phyloP scores from a whole-genome alignment of 345 rosid species.

The Lumnitzera littorea region DNA sequence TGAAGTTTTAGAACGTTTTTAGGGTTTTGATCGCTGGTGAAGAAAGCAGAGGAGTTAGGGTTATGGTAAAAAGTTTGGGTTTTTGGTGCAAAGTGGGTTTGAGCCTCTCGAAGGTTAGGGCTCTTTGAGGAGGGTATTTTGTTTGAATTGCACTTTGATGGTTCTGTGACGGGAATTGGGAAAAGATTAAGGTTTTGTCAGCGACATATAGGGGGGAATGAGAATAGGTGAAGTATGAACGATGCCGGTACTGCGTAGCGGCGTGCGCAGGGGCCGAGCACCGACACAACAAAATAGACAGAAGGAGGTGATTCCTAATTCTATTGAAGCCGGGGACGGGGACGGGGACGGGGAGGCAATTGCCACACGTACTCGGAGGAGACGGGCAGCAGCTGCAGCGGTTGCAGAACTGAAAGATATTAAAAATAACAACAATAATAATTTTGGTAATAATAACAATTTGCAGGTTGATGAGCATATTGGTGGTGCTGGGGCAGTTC shows the following conservation, averaged over 20 bases:
- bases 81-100: no score
- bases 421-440: neutral
- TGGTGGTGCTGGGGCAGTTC: constrained; percentile 10
- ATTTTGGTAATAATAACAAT: no score
- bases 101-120: no score
- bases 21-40: no score
- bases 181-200: neutral
- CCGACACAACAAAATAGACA: neutral
- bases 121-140: no score
- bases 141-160: no score
- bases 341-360: constrained; percentile 23
- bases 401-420: constrained; percentile 5
- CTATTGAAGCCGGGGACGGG: neutral
- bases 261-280: constrained; percentile 27
- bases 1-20: no score
- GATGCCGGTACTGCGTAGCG: constrained; percentile 46
- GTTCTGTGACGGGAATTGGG: neutral
- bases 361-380: constrained; percentile 35
- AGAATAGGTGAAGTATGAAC: constrained; percentile 26
- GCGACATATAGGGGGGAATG: constrained; percentile 4
- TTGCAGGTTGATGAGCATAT: constrained; percentile 7
- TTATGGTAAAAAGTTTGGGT: no score
- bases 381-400: constrained; percentile 36
- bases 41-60: no score
- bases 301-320: constrained; percentile 8